Evolutionary conservation across 1,284 basidiomycete genomes (phyloP), one percentile per base, ranked within the genome.

Genomic region (Marasmius fiardii): DNA sequence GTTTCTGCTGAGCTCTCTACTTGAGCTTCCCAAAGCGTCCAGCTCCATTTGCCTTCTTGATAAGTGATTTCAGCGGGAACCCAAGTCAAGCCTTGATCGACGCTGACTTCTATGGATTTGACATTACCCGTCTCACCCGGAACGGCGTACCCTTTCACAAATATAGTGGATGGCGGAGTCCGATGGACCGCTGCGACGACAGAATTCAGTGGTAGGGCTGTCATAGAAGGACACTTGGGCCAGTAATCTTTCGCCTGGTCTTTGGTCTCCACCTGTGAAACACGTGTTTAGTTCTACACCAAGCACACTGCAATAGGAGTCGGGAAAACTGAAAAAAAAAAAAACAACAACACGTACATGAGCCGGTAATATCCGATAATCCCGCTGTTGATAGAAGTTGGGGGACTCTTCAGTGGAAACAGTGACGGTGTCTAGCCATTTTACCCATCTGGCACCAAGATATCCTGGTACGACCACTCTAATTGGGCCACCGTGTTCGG

Each of bases 401-500:
- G 77, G 74, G 1, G 83, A 85, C 65, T 88, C 86, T 10, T 70
- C 63, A 0, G 67, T 56, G 4, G 82, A 80, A 51, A 87, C 63
- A 16, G 72, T 71, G 61, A 88, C 81, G 1, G 71, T 79, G 60
- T 88, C 85, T 0, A 89, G 71, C 88, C 88, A 91, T 73, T 91
- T 90, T 18, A 90, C 85, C 57, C 44, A 54, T 53, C 52, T 53
- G 18, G 85, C 89, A 12, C 88, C 88, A 12, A 83, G 75, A 62
- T 79, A 83, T 1, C 89, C 88, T 0, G 88, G 88, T 1, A 86
- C 81, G 35, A 90, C 80, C 3, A 86, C 69, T 7, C 88, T 79
- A n/a, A 90, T 62, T 0, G 88, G 88, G 6, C 79, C 86, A 0
- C 89, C 88, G 55, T 87, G 88, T 49, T 85, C 80, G 1, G 84